Base-by-base conservation (phyloP, 2,329 filamentous ascomycete genomes). In the Beauveria brongniartii region DNA sequence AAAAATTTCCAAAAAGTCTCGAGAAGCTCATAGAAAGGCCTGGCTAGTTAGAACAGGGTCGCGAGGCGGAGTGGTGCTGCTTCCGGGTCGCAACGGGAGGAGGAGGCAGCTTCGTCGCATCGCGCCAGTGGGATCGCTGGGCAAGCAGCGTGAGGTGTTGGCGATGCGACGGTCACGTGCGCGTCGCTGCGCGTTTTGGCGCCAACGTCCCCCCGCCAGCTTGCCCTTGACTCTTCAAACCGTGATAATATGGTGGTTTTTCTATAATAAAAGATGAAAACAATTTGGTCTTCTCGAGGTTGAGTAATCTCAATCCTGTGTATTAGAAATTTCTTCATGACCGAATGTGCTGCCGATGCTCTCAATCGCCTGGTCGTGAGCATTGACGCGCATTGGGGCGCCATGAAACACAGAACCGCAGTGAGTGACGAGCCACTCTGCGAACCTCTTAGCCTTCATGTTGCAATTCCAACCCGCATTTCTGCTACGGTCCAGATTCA, bases 101-200 rank as follows among this genome's bases (percentile, higher is more conserved):
- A 34, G 12, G 10, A 22, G 30, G 26, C 40, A 46, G 37, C 26
- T 34, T 52, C 26, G 34, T 51, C 55, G 34, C 46, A 52, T 59
- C 41, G 54, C 26, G 41, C 43, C 12, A 10, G 41, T 28, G 9
- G 16, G 8, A 43, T 46, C 30, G 55, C 55, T 57, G 55, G 30
- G 54, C 28, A 44, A 22, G 30, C 12, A 48, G 3, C 30, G 41
- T n/a, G 43, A 56, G 28, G 53, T 26, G 40, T 18, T 55, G 24
- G 53, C 41, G 53, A 47, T 24, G 55, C 41, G 55, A 48, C 30
- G 30, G 55, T 57, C 55, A 57, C 55, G 55, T 57, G 55, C 55
- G 16, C 28, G 12, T 5, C 3, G 16, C 52, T 24, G 20, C 40
- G 8, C 9, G 10, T 40, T 22, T 46, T 30, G 12, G 41, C 30